phyloP scores from a whole-genome alignment of 805 yeast species.

The Saturnispora kantuleensis region DNA sequence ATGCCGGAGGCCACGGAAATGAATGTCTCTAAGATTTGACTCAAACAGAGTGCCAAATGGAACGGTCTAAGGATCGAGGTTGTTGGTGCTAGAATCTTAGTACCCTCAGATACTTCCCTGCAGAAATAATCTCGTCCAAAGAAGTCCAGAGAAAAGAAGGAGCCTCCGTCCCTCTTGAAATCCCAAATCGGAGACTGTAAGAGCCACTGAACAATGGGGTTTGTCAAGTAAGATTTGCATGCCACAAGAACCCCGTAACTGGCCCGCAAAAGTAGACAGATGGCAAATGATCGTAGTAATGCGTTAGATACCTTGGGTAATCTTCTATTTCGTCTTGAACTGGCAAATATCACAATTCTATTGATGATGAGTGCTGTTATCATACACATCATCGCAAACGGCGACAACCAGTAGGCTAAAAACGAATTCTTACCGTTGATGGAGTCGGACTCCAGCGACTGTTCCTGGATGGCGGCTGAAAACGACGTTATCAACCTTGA shows the following conservation, averaged over 20 bases:
- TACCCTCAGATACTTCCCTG: conserved; percentile 13
- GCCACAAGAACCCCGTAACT: conserved; percentile 27
- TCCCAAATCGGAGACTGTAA: conserved; percentile 15
- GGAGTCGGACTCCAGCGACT: conserved; percentile 20
- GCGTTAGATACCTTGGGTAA: conserved; percentile 25
- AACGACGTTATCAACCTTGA: conserved; percentile 22
- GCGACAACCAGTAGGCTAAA: conserved; percentile 39
- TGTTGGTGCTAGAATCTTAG: conserved; percentile 30
- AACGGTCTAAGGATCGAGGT: conserved; percentile 48
- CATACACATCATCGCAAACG: conserved; percentile 45
- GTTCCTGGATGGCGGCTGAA: conserved; percentile 27
- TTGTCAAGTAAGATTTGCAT: conserved; percentile 10
- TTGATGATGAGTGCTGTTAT: conserved; percentile 48
- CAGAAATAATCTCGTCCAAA: conserved; percentile 14
- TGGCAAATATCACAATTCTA: conserved; percentile 49
- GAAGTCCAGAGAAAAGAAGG: conserved; percentile 15
- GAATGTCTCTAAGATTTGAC: conserved; percentile 59
- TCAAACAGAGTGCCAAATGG: conserved; percentile 47
- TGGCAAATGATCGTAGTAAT: conserved; percentile 31
- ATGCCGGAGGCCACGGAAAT: conserved; percentile 47
- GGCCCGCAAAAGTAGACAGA: conserved; percentile 27
- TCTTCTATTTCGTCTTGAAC: conserved; percentile 33
- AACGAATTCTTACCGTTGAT: conserved; percentile 29
- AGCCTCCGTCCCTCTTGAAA: conserved; percentile 3
- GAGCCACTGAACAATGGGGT: conserved; percentile 4